Base-by-base conservation (phyloP, 805 yeast genomes). In the Priceomyces fermenticarens region DNA sequence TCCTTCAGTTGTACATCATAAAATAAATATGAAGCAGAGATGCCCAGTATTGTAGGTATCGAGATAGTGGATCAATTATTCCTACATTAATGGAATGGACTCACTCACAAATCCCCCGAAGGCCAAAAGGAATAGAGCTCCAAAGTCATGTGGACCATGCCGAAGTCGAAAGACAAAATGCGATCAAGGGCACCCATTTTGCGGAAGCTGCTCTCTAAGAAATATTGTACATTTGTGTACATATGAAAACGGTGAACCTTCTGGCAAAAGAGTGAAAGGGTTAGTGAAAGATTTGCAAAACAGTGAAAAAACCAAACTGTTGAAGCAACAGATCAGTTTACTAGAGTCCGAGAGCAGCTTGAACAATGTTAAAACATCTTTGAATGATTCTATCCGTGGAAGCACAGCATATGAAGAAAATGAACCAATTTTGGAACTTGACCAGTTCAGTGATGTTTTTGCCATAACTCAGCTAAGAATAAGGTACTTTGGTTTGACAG, bases 131-230 rank as follows among this genome's bases (percentile, higher is more conserved):
- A 63, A 64, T 35, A 64, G 80, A 42, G 63, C 75, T 10, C 78
- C 79, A 16, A 68, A 67, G 0, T 72, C 74, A 0, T 70, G 75
- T 44, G 61, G 57, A 16, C 55, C 59, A 7, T 70, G 75, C 43
- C 48, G 75, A 14, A 61, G 58, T 43, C 55, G 62, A 36, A 70
- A 70, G 50, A 54, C 63, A 37, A 69, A 65, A 45, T 70, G 75
- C 53, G 73, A 69, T 40, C 56, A 66, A 38, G 46, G 44, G 7
- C 53, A 52, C 31, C 75, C 75, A 4, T 59, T 43, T 12, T 65
- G 75, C 42, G 48, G 62, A 3, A 48, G 57, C 13, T 70, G 75
- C 54, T 47, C 58, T 1, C 53, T 53, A 47, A 65, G 67, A 48
- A 54, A 58, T 6, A 58, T 69, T 1, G 60, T 62, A 4, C 55